Conservation (phyloP, 345 rosid genomes). For the Crucihimalaya himalaica region DNA sequence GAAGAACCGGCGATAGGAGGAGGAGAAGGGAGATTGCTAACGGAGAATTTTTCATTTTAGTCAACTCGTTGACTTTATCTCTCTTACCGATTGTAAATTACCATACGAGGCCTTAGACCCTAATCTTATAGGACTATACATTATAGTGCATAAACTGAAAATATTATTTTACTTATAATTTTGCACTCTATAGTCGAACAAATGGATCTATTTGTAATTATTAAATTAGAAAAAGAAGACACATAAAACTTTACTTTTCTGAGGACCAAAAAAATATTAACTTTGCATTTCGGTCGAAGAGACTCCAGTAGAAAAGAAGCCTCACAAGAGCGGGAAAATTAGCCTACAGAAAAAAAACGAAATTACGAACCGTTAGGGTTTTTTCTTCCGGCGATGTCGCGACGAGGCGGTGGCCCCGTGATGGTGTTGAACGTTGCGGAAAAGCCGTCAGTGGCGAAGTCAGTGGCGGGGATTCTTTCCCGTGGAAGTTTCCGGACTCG, state of each 20-base stretch:
- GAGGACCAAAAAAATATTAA: too few species aligned
- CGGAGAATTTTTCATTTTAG: constrained; percentile 25
- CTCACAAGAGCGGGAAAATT: constrained; percentile 43
- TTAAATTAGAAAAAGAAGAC: too few species aligned
- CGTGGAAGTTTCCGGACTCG: constrained; percentile 67
- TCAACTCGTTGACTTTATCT: constrained; percentile 6
- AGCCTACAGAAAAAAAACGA: neutral
- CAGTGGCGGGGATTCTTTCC: constrained; percentile 75
- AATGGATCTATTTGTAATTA: too few species aligned
- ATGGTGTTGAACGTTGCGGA: constrained; percentile 90
- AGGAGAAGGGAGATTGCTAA: constrained; percentile 31
- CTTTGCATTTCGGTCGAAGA: neutral
- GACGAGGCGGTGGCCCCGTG: constrained; percentile 56
- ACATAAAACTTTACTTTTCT: too few species aligned
- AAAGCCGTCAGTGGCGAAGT: constrained; percentile 99
- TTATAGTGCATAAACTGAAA: too few species aligned
- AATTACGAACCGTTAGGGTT: constrained; percentile 22
- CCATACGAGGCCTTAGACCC: neutral
- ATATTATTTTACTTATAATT: too few species aligned
- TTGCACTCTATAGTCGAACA: too few species aligned
- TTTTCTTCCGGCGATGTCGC: constrained; percentile 45
- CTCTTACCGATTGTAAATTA: neutral
- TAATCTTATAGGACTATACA: too few species aligned
- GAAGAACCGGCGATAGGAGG: constrained; percentile 29
- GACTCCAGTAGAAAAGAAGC: neutral